A percentile compares a stretch with the other conserved stretches of the same genome.
These are phyloP conservation scores for Myriosclerotinia duriaeana DNA, from an alignment of 2,329 filamentous ascomycete species.

Conservation along the genomic window DNA sequence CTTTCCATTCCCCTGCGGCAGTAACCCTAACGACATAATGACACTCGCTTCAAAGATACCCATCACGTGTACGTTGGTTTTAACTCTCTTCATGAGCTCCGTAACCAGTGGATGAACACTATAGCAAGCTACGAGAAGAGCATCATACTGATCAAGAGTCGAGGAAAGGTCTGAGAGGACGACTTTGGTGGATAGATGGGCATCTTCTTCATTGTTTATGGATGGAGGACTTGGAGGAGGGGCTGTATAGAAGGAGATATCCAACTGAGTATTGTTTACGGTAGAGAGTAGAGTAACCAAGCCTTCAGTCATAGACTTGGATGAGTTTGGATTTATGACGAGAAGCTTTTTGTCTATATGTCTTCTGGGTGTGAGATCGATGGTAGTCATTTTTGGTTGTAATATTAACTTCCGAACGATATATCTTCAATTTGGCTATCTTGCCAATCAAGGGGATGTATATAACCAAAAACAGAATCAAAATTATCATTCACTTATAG, in stretches of 20 bases:
- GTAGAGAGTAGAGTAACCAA: constrained; percentile 52
- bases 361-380: not conserved
- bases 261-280: constrained; percentile 33
- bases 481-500: not conserved
- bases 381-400: constrained; percentile 8
- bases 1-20: constrained; percentile 39
- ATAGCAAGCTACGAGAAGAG: constrained; percentile 85
- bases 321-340: constrained; percentile 79
- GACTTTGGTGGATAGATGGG: constrained; percentile 59
- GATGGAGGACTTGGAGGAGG: constrained; percentile 69
- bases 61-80: constrained; percentile 56
- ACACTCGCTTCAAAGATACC: constrained; percentile 90
- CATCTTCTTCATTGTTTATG: constrained; percentile 75
- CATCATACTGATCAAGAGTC: constrained; percentile 57
- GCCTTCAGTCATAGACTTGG: constrained; percentile 66
- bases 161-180: constrained; percentile 58
- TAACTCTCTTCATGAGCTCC: constrained; percentile 48
- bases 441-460: not conserved
- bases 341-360: constrained; percentile 52
- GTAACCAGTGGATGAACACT: constrained; percentile 77
- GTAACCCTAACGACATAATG: constrained; percentile 45
- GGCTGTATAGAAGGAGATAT: constrained; percentile 42
- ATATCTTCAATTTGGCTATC: not conserved
- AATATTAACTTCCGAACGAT: too few relatives aligned
- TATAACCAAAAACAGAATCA: not conserved